Evolutionary conservation across 768 basidiomycete species (phyloP), one percentile per base, ranked within the genome.

Genomic region (Amanita rimosa): DNA sequence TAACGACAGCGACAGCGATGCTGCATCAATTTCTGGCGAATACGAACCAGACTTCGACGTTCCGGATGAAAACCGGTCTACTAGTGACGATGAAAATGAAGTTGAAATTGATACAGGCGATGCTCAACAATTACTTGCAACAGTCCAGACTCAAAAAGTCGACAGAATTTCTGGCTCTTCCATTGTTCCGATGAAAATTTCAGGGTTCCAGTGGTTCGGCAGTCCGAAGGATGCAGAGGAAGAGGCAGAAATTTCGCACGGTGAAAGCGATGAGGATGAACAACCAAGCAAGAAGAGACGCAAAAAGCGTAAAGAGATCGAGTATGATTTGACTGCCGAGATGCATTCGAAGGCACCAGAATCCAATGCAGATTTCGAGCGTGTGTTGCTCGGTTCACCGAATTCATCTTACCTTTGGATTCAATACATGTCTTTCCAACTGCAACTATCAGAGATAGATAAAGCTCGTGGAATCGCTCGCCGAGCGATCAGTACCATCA

Each of bases 321-420:
- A 92, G 57, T 71, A 78, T 50, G 90, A 91, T 60, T 67, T 83
- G 26, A 97, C 96, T 0, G 86, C 82, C 21, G 85, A 95, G 52
- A 82, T 97, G 72, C 89, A 92, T 49, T 80, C 75, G 34, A 85
- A 81, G 57, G 72, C 72, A 17, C 96, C 96, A 1, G 88, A 91
- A 61, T 96, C 96, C 1, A 89, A 85, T 52, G 79, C 85, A 27
- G 95, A 99, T 62, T 99, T 97, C 57, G 96, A 99, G 64, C 80
- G 96, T 10, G 67, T 89, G 31, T 75, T 99, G 40, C 74, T 98
- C 34, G 89, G 90, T 24, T 93, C 95, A 0, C 95, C 96, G 1
- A 92, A 96, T 61, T 98, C 94, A 6, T 98, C 96, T 0, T 96
- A 86, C 66, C 75, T 98, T 29, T 99, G 96, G 96, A 83, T 99